Base-by-base conservation (phyloP, 2,329 filamentous ascomycete genomes). In the Dryadomyces sulphureus region DNA sequence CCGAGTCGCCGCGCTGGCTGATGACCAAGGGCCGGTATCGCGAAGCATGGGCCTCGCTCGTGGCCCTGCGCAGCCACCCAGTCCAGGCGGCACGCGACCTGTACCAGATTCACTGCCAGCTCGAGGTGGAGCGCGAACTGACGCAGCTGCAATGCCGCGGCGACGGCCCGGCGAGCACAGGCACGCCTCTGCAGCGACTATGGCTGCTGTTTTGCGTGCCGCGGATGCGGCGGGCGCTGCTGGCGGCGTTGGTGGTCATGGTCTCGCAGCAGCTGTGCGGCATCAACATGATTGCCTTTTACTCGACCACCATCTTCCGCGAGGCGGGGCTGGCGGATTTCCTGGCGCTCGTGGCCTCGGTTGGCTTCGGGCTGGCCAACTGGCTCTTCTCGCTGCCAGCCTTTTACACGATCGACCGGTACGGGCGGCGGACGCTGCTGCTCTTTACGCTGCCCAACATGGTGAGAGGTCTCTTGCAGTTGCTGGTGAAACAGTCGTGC, bases 161-260 rank as follows among this genome's bases (percentile, higher is more conserved):
- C 3, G 30, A 46, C 19, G 17, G 16, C 4, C 34, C 16, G 5
- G 16, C 34, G 5, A 63, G 59, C 27, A 55, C 69, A 6, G 72
- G 64, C 54, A 79, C 70, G 60, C 81, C 82, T 55, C 30, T 77
- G 43, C 72, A 66, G 20, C 75, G 81, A 16, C 78, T 85, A 52
- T 54, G 70, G 34, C 74, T 85, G 56, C 65, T 81, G 1, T 82
- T 86, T 55, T 82, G 77, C 11, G 72, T 86, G 47, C 79, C 81
- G 1, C 73, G 82, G 41, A 67, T 84, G 11, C 73, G 80, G 14
- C 73, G 81, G 36, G 87, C 87, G 3, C 89, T 79, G 4, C 69
- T 84, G 25, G 86, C 85, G 6, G 82, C 84, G 1, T 84, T 79
- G 52, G 77, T 78, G 1, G 84, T 90, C 53, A 93, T 93, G 86